Conservation (phyloP, 371 early-diverging fungal species). For the Apophysomyces variabilis region DNA sequence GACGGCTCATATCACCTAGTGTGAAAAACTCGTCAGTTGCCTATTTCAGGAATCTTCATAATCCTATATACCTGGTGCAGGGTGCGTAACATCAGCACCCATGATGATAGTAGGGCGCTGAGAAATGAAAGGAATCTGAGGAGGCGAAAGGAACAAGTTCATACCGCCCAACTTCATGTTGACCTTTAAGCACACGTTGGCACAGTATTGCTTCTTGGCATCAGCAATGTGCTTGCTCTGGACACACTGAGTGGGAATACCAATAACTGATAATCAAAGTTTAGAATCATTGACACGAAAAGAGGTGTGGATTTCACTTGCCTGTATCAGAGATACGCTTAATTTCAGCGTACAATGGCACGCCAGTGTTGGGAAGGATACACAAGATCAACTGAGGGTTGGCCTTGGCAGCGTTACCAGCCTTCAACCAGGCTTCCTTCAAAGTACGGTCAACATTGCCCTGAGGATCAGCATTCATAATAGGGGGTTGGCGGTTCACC, state of each 20-base stretch:
- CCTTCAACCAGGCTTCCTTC: conserved; percentile 70
- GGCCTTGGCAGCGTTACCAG: conserved; percentile 73
- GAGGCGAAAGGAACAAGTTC: conserved; percentile 60
- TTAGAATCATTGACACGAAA: conserved; percentile 77
- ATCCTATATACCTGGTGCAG: conserved; percentile 66
- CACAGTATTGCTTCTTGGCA: conserved; percentile 68
- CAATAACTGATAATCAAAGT: conserved; percentile 65
- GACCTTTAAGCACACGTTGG: conserved; percentile 85
- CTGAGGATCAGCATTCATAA: conserved; percentile 70
- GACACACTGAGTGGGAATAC: conserved; percentile 92
- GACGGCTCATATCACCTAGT: conserved; percentile 71
- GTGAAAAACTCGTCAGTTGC: conserved; percentile 65
- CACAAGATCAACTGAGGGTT: conserved; percentile 82
- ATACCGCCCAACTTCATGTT: conserved; percentile 87
- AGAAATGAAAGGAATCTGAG: conserved; percentile 64
- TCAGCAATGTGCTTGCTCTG: conserved; percentile 70
- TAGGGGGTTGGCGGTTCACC: conserved; percentile 68
- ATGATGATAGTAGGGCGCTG: conserved; percentile 87
- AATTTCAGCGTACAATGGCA: conserved; percentile 90
- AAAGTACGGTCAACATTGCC: conserved; percentile 71
- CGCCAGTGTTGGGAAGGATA: conserved; percentile 87
- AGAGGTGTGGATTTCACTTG: conserved; percentile 72
- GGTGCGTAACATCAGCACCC: conserved; percentile 96
- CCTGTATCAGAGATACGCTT: conserved; percentile 94
- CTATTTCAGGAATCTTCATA: neutral